phyloP scores from a whole-genome alignment of 2,329 filamentous ascomycete species.

The Botrytis byssoidea region DNA sequence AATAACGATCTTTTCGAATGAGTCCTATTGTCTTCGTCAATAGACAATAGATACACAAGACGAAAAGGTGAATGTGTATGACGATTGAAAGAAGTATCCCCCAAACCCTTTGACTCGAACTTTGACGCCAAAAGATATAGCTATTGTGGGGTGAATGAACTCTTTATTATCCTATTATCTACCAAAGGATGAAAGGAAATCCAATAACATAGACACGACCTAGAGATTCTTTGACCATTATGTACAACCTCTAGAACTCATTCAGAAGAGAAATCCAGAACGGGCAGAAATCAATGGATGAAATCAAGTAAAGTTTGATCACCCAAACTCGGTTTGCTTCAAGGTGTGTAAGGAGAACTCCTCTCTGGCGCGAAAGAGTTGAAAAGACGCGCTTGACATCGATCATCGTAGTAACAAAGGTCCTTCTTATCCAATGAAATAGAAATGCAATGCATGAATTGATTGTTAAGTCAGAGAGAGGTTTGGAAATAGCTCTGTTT shows the following conservation, averaged over 20 bases:
- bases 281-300: constrained; percentile 31
- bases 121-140: constrained; percentile 15
- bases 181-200: constrained; percentile 19
- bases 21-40: neutral
- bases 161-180: neutral
- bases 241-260: neutral
- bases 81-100: constrained; percentile 23
- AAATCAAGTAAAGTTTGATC: constrained; percentile 15
- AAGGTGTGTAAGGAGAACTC: constrained; percentile 16
- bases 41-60: constrained; percentile 1
- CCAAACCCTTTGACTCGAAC: neutral
- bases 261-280: constrained; percentile 8
- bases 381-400: constrained; percentile 21
- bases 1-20: constrained; percentile 21
- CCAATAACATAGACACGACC: constrained; percentile 8
- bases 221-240: constrained; percentile 10
- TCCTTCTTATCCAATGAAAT: neutral
- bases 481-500: constrained; percentile 28
- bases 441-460: constrained; percentile 3
- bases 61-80: constrained; percentile 18
- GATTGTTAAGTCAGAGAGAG: neutral
- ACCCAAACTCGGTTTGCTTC: constrained; percentile 17
- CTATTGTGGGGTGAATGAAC: constrained; percentile 30
- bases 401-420: constrained; percentile 20
- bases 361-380: constrained; percentile 18